Percentiles rank a stretch among this genome's conserved stretches.
phyloP scores from a whole-genome alignment of 2,329 filamentous ascomycete genomes.

The Fusarium coffeatum region DNA sequence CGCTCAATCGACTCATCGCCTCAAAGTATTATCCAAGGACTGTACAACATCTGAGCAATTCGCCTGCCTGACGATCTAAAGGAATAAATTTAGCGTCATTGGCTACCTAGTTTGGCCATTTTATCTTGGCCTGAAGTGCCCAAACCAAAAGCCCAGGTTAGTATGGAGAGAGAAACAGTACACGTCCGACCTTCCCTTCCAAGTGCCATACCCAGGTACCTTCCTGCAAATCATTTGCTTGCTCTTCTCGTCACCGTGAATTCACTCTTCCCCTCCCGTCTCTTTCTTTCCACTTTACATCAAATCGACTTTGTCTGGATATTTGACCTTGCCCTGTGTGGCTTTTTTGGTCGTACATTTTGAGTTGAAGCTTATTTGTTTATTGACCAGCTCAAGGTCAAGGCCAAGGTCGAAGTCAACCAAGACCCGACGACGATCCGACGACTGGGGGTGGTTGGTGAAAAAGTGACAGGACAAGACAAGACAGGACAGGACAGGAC shows the following conservation, averaged over 20 bases:
- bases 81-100: constrained; percentile 44
- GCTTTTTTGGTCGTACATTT: constrained; percentile 5
- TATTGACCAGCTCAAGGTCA: constrained; percentile 21
- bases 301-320: constrained; percentile 9
- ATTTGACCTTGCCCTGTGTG: constrained; percentile 18
- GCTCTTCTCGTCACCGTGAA: constrained; percentile 19
- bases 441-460: constrained; percentile 39
- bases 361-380: constrained; percentile 32
- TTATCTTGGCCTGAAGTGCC: constrained; percentile 32
- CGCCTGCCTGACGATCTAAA: constrained; percentile 44
- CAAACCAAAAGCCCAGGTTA: background rate
- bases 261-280: constrained; percentile 2
- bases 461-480: constrained; percentile 25
- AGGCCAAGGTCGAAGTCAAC: constrained; percentile 1
- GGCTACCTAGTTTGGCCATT: constrained; percentile 39
- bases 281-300: constrained; percentile 4
- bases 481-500: background rate
- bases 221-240: constrained; percentile 29
- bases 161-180: background rate
- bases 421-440: constrained; percentile 27
- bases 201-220: background rate
- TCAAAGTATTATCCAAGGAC: constrained; percentile 32
- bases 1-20: constrained; percentile 25
- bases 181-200: constrained; percentile 10
- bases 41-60: constrained; percentile 43